Evolutionary conservation across 257 asterid genomes (phyloP).

Genomic region (Solanum lycopersicoides): DNA sequence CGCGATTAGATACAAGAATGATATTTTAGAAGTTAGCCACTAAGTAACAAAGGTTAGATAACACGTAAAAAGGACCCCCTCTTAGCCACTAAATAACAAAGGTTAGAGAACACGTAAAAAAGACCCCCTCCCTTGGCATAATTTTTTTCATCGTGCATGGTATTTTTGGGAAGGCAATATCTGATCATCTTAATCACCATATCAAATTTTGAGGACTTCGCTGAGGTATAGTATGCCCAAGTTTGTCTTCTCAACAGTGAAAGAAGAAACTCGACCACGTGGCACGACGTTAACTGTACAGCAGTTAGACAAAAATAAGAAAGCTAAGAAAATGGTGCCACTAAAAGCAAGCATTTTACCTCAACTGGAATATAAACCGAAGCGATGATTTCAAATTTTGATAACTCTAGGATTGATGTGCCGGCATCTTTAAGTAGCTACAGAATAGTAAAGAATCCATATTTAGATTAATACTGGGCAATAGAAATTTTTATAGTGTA

Average conservation of each 20-base stretch:
- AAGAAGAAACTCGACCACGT: not conserved
- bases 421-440: conserved; percentile 84
- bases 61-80: not conserved
- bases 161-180: not conserved
- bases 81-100: too few relatives aligned
- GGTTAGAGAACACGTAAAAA: too few relatives aligned
- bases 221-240: not conserved
- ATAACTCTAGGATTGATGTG: conserved; percentile 72
- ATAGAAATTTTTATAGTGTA: not conserved
- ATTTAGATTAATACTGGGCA: conserved; percentile 2
- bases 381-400: conserved; percentile 65
- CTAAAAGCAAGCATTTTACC: conserved; percentile 32
- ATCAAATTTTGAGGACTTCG: not conserved
- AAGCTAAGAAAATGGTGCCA: not conserved
- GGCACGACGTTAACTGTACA: not conserved
- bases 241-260: not conserved
- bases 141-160: not conserved
- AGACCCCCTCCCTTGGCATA: too few relatives aligned
- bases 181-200: not conserved
- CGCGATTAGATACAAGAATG: not conserved
- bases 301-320: not conserved
- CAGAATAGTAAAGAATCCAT: conserved; percentile 21
- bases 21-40: not conserved
- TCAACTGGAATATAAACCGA: conserved; percentile 68
- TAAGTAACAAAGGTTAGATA: not conserved